Conservation (phyloP, 345 rosid genomes). For the Salix purpurea region DNA sequence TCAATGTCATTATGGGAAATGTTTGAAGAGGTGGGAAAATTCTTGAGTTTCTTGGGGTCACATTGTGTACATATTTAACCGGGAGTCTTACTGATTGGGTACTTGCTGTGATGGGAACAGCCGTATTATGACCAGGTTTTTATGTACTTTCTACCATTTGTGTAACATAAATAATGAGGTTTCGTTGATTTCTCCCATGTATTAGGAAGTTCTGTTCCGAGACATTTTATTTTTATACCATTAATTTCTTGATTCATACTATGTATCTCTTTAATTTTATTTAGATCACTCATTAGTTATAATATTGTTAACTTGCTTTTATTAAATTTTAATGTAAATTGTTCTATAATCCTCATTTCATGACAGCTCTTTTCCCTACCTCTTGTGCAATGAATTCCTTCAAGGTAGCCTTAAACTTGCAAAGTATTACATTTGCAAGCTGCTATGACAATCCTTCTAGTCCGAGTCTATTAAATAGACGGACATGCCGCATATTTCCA, state of each 20-base stretch:
- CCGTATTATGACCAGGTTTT: conserved; percentile 14
- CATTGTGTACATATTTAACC: conserved; percentile 32
- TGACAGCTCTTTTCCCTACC: background rate
- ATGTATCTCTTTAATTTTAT: background rate
- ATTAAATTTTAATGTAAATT: too few species aligned
- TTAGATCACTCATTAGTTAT: background rate
- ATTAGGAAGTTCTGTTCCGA: conserved; percentile 30
- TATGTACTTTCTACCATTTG: conserved; percentile 12
- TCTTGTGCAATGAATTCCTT: background rate
- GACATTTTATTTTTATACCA: conserved; percentile 12
- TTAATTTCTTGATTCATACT: background rate
- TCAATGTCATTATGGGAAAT: conserved; percentile 5
- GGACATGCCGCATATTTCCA: conserved; percentile 1
- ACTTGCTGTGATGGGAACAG: conserved; percentile 11
- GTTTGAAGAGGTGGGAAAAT: conserved; percentile 18
- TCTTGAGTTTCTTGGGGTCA: conserved; percentile 29
- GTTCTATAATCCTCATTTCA: background rate
- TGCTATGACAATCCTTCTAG: background rate
- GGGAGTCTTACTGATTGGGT: conserved; percentile 13
- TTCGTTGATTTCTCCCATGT: conserved; percentile 7
- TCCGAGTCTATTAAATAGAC: background rate
- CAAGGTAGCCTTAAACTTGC: background rate
- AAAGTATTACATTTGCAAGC: background rate
- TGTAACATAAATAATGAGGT: conserved; percentile 19
- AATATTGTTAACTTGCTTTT: background rate